Evolutionary conservation across 331 rosid genomes (phyloP).

Genomic region (Spiraea crenata): DNA sequence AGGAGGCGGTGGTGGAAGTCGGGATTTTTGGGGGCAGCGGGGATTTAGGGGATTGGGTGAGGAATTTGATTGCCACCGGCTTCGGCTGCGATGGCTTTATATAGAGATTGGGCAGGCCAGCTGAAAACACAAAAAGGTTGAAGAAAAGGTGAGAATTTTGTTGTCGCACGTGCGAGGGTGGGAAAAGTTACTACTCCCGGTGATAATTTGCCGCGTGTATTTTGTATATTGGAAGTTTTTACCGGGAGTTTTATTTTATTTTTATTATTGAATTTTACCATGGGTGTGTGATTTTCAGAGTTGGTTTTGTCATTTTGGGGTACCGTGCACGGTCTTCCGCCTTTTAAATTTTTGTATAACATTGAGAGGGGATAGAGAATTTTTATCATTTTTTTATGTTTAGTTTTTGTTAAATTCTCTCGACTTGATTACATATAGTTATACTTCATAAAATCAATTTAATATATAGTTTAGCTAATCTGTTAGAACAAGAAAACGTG

Average conservation of each 20-base stretch:
- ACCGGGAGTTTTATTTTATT: not conserved
- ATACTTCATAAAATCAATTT: too few species aligned
- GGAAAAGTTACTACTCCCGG: not conserved
- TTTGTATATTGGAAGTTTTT: not conserved
- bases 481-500: too few species aligned
- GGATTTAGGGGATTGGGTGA: conserved; percentile 6
- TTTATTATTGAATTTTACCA: not conserved
- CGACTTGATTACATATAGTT: too few species aligned
- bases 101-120: not conserved
- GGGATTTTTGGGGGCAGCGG: not conserved
- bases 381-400: too few species aligned
- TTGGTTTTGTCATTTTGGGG: too few species aligned
- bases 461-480: too few species aligned
- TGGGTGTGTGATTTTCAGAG: too few species aligned
- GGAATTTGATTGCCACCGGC: not conserved
- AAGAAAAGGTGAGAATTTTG: too few species aligned
- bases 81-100: not conserved
- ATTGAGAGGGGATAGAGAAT: too few species aligned
- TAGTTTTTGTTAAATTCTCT: too few species aligned
- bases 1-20: not conserved
- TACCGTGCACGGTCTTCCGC: not conserved
- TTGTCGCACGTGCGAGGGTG: not conserved
- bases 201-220: not conserved
- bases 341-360: not conserved
- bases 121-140: not conserved